A percentile compares a stretch with the other conserved stretches of the same genome.
phyloP scores from a whole-genome alignment of 352 stramenopile genomes.

The Thalassiosira ordinaria region DNA sequence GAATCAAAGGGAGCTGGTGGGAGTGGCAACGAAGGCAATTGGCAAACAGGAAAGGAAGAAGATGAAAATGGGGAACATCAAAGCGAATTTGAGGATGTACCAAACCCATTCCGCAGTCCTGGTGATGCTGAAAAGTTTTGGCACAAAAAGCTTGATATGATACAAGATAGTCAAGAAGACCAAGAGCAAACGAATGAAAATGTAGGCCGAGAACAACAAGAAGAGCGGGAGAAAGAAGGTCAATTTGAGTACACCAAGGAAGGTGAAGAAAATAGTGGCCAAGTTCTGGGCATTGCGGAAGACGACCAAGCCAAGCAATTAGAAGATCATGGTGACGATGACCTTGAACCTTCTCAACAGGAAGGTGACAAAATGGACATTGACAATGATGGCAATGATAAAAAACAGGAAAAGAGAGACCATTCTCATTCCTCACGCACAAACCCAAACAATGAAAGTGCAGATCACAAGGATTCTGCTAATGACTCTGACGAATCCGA shows the following conservation, averaged over 20 bases:
- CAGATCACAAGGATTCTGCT: constrained; percentile 49
- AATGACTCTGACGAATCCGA: constrained; percentile 46
- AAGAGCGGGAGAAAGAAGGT: constrained; percentile 63
- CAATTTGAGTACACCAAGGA: constrained; percentile 79
- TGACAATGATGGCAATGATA: constrained; percentile 61
- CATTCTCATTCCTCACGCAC: constrained; percentile 32
- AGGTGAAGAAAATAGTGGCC: constrained; percentile 67
- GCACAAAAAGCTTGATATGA: constrained; percentile 94
- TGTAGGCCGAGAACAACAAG: constrained; percentile 52
- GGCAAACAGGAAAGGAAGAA: constrained; percentile 54
- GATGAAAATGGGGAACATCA: constrained; percentile 42
- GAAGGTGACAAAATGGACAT: constrained; percentile 72
- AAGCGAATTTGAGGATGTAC: constrained; percentile 59
- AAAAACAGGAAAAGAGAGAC: constrained; percentile 65
- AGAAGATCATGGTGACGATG: constrained; percentile 64
- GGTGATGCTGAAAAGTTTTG: constrained; percentile 96
- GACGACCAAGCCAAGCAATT: constrained; percentile 73
- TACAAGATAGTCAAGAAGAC: constrained; percentile 73
- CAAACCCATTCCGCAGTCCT: constrained; percentile 95
- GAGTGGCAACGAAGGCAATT: constrained; percentile 60
- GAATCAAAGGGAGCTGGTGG: constrained; percentile 52
- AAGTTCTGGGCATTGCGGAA: constrained; percentile 77
- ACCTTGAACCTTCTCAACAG: constrained; percentile 80
- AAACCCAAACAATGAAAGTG: constrained; percentile 72
- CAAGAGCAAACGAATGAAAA: constrained; percentile 54